phyloP scores from a whole-genome alignment of 306 rosid genomes.

The Citrullus mucosospermus region DNA sequence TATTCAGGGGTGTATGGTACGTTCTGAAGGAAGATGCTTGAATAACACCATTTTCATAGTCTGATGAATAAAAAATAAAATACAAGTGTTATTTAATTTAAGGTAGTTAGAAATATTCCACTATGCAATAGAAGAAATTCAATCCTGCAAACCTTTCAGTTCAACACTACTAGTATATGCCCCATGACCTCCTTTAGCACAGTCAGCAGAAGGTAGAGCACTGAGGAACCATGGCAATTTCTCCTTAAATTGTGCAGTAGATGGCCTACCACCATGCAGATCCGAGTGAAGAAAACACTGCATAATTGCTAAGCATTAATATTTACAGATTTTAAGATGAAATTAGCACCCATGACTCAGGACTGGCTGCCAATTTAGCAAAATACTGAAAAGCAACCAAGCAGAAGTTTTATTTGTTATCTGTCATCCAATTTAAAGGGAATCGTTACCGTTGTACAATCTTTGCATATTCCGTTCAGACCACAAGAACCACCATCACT shows the following conservation, averaged over 20 bases:
- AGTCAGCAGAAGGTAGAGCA: slow-evolving; percentile 93
- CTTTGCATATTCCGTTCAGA: slow-evolving; percentile 64
- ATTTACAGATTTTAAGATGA: slow-evolving; percentile 5
- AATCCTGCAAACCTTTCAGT: slow-evolving; percentile 51
- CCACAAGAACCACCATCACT: slow-evolving; percentile 43
- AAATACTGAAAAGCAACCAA: slow-evolving; percentile 3
- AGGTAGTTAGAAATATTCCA: not conserved
- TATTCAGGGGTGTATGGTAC: slow-evolving; percentile 90
- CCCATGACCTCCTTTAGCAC: slow-evolving; percentile 99
- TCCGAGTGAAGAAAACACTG: slow-evolving; percentile 92
- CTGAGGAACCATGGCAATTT: slow-evolving; percentile 92
- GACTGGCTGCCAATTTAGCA: not conserved
- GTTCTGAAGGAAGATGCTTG: slow-evolving; percentile 94
- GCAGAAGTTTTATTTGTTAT: slow-evolving; percentile 1
- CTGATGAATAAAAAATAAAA: slow-evolving; percentile 20
- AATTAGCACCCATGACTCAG: not conserved
- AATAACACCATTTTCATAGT: slow-evolving; percentile 59
- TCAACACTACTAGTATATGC: slow-evolving; percentile 94
- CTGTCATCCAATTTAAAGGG: slow-evolving; percentile 4
- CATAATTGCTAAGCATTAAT: slow-evolving; percentile 17
- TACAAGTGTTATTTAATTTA: not conserved
- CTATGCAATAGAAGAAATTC: not conserved
- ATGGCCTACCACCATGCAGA: slow-evolving; percentile 59
- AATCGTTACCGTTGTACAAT: slow-evolving; percentile 81
- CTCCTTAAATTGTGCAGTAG: slow-evolving; percentile 70